Base-by-base conservation (phyloP, 345 rosid species). In the Pistacia vera region DNA sequence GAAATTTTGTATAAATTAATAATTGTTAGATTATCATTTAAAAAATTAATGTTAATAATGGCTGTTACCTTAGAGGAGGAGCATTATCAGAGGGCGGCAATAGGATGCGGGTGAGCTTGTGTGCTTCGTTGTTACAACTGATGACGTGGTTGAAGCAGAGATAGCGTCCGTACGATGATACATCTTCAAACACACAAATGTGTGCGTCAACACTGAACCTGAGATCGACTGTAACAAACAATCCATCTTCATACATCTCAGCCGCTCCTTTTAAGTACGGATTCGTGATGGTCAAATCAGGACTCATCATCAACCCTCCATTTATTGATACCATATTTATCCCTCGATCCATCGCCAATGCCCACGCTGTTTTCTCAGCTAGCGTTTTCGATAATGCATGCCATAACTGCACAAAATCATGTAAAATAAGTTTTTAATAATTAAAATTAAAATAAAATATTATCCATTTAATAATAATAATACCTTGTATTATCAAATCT, bases 331-430 rank as follows among this genome's bases (percentile, higher is more conserved):
- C 91, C 93, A 91, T 89, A 80, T 72, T 83, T 5, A 91, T 78
- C 3, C 83, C 90, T 48, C 95, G 79, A 71, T 91, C 95, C 95
- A 91, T 91, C 18, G 95, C 95, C 55, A 91, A 75, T 0, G 95
- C 93, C 95, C 95, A 91, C 4, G 95, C 89, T 11, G 93, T 76
- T 78, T 85, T 89, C 91, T 91, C 95, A 2, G 93, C 85, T 16
- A 84, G 66, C 1, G 95, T 83, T 79, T 91, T 91, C 1, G 95
- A 89, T 35, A 91, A 58, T 0, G 84, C 93, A 14, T 91, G 88
- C 95, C 95, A 89, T 35, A 91, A 66, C 95, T 90, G 90, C 9
- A 16, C 17, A 18, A 67, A 66, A 41, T 28, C 36, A 33, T 30
- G 17, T 0, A 5, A 62, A 62, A 62, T 62, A 14, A 7, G 46